Evolutionary conservation across 1,284 basidiomycete species (phyloP).

Genomic region (Ustilago tritici): DNA sequence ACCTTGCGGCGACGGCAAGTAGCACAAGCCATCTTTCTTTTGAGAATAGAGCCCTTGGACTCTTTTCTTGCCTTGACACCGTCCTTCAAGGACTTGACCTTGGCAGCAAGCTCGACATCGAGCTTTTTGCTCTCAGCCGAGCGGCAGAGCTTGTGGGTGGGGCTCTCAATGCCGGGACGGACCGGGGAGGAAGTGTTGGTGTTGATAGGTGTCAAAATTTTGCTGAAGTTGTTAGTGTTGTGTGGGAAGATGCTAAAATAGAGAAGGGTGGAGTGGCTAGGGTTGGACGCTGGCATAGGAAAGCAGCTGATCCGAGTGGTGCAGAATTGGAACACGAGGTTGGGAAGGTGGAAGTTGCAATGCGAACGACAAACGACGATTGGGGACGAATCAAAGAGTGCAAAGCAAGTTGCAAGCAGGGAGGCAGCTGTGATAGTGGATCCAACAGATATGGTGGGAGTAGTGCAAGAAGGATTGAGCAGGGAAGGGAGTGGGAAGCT

Average conservation of each 20-base stretch:
- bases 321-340: constrained; percentile 13
- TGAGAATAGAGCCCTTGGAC: constrained; percentile 53
- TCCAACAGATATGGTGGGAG: constrained; percentile 45
- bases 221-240: constrained; percentile 7
- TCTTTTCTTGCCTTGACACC: constrained; percentile 47
- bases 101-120: constrained; percentile 48
- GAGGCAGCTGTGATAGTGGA: constrained; percentile 12
- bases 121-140: constrained; percentile 50
- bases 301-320: constrained; percentile 25
- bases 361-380: constrained; percentile 22
- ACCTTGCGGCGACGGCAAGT: constrained; percentile 55
- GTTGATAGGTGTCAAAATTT: constrained; percentile 52
- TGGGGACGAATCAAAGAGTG: constrained; percentile 22
- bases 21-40: constrained; percentile 56
- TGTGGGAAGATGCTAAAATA: neutral
- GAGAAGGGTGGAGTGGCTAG: neutral
- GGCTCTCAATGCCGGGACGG: constrained; percentile 36
- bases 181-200: constrained; percentile 48
- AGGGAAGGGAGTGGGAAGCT: constrained; percentile 17
- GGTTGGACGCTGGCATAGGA: constrained; percentile 9
- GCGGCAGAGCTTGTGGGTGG: constrained; percentile 46
- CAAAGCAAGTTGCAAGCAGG: constrained; percentile 20
- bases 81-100: constrained; percentile 50
- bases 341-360: neutral
- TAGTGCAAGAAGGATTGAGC: constrained; percentile 10